These are phyloP conservation scores for Chimonanthus salicifolius DNA, from an alignment of 164 flowering plant genomes.

Conservation along the genomic window DNA sequence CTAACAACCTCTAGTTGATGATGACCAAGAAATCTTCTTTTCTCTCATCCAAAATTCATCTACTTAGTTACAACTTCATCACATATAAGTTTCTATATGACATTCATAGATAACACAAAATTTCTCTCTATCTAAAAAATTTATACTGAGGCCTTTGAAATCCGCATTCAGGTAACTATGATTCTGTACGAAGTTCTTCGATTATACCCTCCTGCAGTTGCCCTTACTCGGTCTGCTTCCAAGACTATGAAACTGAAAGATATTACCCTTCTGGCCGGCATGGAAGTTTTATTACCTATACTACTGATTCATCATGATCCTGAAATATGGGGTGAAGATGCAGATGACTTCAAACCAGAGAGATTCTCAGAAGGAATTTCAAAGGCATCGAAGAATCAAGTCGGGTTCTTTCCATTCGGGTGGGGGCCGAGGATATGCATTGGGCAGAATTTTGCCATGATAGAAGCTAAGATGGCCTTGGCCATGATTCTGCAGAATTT, in stretches of 20 bases:
- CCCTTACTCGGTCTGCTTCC: conserved; percentile 1
- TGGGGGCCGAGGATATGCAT: conserved; percentile 20
- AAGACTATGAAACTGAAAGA: conserved; percentile 12
- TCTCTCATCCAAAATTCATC: not conserved
- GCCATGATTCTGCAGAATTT: conserved; percentile 17
- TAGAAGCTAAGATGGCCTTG: conserved; percentile 16
- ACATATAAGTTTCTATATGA: too few relatives aligned
- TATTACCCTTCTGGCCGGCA: conserved; percentile 15
- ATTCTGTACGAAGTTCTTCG: conserved; percentile 22
- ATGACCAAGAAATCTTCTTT: not conserved
- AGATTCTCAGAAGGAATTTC: conserved; percentile 18
- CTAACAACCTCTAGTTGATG: not conserved
- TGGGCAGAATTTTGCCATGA: conserved; percentile 15
- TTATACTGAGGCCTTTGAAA: not conserved
- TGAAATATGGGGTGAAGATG: conserved; percentile 18
- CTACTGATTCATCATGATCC: conserved; percentile 12
- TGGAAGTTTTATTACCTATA: conserved; percentile 3
- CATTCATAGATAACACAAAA: not conserved
- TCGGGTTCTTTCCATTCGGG: conserved; percentile 16
- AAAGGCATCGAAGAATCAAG: conserved; percentile 14
- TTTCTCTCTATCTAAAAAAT: not conserved
- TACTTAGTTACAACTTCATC: not conserved
- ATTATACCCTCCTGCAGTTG: conserved; percentile 12
- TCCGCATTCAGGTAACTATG: conserved; percentile 18
- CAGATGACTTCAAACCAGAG: conserved; percentile 22